These are phyloP conservation scores for Albizia julibrissin DNA, from an alignment of 306 rosid species.

Conservation along the genomic window DNA sequence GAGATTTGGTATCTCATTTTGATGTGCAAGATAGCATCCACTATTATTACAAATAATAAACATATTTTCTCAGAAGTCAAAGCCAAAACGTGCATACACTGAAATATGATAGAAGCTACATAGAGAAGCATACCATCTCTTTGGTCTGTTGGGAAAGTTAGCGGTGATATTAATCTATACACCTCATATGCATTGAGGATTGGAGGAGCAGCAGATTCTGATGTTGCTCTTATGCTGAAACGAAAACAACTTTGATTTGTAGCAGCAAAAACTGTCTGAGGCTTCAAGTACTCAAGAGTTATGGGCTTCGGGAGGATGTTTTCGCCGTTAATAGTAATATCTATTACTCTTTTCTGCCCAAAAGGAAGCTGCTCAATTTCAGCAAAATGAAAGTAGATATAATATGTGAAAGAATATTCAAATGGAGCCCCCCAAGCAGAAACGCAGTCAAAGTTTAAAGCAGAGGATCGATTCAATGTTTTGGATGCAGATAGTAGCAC, in stretches of 20 bases:
- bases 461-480: background rate
- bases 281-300: background rate
- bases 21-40: background rate
- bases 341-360: background rate
- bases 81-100: background rate
- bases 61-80: background rate
- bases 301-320: background rate
- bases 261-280: background rate
- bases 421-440: background rate
- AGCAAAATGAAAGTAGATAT: background rate
- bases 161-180: background rate
- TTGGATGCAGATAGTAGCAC: slow-evolving; percentile 4
- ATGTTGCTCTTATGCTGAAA: background rate
- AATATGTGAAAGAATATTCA: background rate
- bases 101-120: background rate
- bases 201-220: background rate
- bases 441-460: background rate
- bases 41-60: background rate
- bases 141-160: background rate
- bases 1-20: background rate
- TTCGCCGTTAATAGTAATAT: background rate
- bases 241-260: background rate
- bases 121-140: background rate
- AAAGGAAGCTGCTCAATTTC: background rate
- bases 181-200: background rate